Conservation (phyloP, 352 stramenopile genomes). For the Pythium inflatum region DNA sequence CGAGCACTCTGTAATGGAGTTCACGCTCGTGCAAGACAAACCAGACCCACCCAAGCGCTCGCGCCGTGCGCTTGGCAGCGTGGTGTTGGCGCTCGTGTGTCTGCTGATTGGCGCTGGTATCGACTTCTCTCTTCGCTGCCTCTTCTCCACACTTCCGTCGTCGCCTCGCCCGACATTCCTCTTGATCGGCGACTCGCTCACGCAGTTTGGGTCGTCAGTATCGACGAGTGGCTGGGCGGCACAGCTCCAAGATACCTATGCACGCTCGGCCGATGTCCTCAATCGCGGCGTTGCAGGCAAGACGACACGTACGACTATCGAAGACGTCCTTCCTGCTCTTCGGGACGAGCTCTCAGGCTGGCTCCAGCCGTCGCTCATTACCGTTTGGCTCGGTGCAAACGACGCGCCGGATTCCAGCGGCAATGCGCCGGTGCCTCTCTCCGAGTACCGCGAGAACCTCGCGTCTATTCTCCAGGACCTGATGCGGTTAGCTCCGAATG, state of each 20-base stretch:
- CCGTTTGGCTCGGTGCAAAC: slow-evolving; percentile 65
- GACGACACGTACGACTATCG: slow-evolving; percentile 47
- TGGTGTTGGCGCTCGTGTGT: too few species aligned
- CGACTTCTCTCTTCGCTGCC: not conserved
- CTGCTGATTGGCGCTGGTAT: not conserved
- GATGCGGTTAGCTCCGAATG: slow-evolving; percentile 24
- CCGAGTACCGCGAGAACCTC: slow-evolving; percentile 47
- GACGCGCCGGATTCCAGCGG: slow-evolving; percentile 45
- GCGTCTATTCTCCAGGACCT: slow-evolving; percentile 29
- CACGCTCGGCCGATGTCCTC: slow-evolving; percentile 47
- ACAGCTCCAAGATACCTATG: slow-evolving; percentile 50
- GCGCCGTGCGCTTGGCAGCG: too few species aligned
- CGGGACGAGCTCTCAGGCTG: slow-evolving; percentile 38
- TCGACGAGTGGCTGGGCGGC: slow-evolving; percentile 42
- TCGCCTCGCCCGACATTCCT: not conserved
- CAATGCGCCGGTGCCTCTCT: slow-evolving; percentile 48
- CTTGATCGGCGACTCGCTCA: slow-evolving; percentile 59
- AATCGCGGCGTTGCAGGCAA: slow-evolving; percentile 51
- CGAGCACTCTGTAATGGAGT: not conserved
- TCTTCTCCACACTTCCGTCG: not conserved
- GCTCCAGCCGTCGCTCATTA: slow-evolving; percentile 44
- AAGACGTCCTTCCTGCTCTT: slow-evolving; percentile 47
- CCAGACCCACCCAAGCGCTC: not conserved
- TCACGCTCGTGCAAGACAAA: not conserved
- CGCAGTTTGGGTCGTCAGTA: slow-evolving; percentile 42